Percentiles rank a stretch among this genome's conserved stretches.
phyloP scores from a whole-genome alignment of 1,139 yeast species.

The Taphrina confusa region DNA sequence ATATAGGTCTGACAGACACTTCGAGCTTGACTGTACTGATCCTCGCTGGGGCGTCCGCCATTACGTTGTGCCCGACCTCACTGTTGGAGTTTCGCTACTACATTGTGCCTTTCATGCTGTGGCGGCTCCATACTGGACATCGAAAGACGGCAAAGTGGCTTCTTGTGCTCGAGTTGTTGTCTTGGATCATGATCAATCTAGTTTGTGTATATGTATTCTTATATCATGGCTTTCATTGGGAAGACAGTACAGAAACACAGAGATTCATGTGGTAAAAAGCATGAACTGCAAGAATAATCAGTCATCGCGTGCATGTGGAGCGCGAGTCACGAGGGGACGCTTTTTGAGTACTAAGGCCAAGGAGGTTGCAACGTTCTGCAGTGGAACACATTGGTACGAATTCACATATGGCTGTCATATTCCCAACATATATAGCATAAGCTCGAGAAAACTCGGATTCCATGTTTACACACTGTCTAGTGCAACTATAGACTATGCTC shows the following conservation, averaged over 20 bases:
- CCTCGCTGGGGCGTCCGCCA: conserved; percentile 55
- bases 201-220: conserved; percentile 60
- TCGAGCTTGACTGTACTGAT: conserved; percentile 47
- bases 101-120: conserved; percentile 73
- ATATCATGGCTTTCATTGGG: conserved; percentile 68
- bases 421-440: no score
- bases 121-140: conserved; percentile 58
- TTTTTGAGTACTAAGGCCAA: no score
- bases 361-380: no score
- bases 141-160: conserved; percentile 44
- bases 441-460: no score
- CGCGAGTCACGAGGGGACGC: no score
- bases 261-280: conserved; percentile 79
- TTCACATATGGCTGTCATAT: no score
- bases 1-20: conserved; percentile 46
- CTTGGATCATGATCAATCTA: conserved; percentile 61
- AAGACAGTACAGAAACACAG: conserved; percentile 59
- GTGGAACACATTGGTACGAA: no score
- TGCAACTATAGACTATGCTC: no score
- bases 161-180: conserved; percentile 58
- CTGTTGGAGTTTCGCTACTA: conserved; percentile 91
- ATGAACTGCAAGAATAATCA: no score
- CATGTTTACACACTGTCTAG: no score
- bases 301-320: no score
- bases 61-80: conserved; percentile 83